These are phyloP conservation scores for Polygonum maritimum DNA, from an alignment of 148 eudicot genomes.

Conservation along the genomic window DNA sequence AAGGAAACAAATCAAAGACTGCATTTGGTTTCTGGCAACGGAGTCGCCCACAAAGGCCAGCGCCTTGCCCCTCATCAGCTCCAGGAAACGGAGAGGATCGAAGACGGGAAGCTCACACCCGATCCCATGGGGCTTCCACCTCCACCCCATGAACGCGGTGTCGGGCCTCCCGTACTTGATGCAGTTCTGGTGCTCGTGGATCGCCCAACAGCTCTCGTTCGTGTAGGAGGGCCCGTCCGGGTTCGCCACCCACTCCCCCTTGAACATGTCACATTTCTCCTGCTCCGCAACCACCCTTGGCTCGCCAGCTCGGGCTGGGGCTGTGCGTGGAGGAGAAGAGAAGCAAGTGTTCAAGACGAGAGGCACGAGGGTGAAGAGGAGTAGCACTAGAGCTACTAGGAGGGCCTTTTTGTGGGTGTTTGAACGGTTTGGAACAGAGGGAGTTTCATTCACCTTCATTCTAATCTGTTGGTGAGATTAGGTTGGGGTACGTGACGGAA, in stretches of 20 bases:
- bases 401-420: too few species aligned
- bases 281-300: background rate
- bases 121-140: conserved; percentile 35
- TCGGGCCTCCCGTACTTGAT: conserved; percentile 42
- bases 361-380: too few species aligned
- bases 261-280: conserved; percentile 34
- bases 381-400: too few species aligned
- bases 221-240: conserved; percentile 46
- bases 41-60: conserved; percentile 59
- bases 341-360: too few species aligned
- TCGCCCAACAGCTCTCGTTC: conserved; percentile 34
- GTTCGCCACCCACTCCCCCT: conserved; percentile 55
- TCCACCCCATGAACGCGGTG: conserved; percentile 39
- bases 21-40: conserved; percentile 53
- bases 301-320: too few species aligned
- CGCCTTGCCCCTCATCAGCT: conserved; percentile 33
- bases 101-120: conserved; percentile 37
- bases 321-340: too few species aligned
- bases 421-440: too few species aligned
- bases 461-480: too few species aligned
- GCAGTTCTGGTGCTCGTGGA: conserved; percentile 48
- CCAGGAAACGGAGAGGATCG: conserved; percentile 33
- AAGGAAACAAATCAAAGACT: conserved; percentile 47
- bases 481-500: too few species aligned
- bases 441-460: too few species aligned